Base-by-base conservation (phyloP, 768 basidiomycete genomes). In the Tephrocybe sp. region DNA sequence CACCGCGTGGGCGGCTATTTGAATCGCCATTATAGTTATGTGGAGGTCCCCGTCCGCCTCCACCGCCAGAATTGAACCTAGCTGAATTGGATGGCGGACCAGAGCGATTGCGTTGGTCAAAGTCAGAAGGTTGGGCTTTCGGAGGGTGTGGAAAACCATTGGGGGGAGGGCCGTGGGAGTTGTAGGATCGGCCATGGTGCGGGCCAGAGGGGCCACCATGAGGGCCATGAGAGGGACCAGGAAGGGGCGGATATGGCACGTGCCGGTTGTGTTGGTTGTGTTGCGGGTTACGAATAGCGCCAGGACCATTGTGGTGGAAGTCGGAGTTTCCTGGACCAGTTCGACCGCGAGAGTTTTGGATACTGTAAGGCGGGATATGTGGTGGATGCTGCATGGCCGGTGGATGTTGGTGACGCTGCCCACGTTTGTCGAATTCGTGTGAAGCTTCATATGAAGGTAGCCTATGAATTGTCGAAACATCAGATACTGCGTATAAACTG, bases 371-470 rank as follows among this genome's bases (percentile, higher is more conserved):
- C 30, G 26, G 47, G 12, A 30, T 39, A 13, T 42, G 28, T 21
- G 21, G 30, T 37, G 32, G 52, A 39, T 38, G 49, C 49, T 25
- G 54, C 52, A 28, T 42, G 11, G 54, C 52, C 3, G 46, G 56
- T 2, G 47, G 59, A 16, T 45, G 59, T 38, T 53, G 60, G 30
- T 60, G 55, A 2, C 60, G 57, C 26, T 61, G 57, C 13, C 57
- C 60, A 27, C 60, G 57, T 48, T 47, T 58, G 34, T 61, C 60
- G 34, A 87, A 89, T 62, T 92, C 89, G 54, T 92, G 89, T 1
- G 89, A 92, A 1, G 89, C 79, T 65, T 92, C 89, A 55, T 92
- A 92, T 6, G 74, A 70, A 4, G 88, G 88, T 22, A 90, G 72
- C 39, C 89, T 91, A 49, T 0, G n/a, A n/a, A n/a, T n/a, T n/a